Evolutionary conservation across 2,329 filamentous ascomycete species (phyloP), one percentile per base, ranked within the genome.

Genomic region (Elsinoe fawcettii): DNA sequence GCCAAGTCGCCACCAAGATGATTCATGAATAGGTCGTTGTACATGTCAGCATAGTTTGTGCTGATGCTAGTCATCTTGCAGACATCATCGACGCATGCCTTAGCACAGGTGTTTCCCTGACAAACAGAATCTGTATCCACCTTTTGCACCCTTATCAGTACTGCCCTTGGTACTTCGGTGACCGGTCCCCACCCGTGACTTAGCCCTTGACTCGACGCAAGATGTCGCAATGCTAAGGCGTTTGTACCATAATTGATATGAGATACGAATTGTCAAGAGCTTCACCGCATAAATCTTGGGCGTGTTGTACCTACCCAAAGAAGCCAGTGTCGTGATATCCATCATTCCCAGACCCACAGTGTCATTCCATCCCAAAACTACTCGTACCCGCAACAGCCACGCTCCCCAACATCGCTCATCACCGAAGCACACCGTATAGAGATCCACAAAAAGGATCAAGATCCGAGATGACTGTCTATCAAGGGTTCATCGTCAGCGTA

Each of bases 91-190:
- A n/a, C n/a, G n/a, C n/a, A n/a, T n/a, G n/a, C n/a, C n/a, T 37
- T 12, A 12, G 34, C 14, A 37, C 34, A 12, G 34, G 34, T 7
- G 16, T 51, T 51, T 51, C 46, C 16, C 16, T 32, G 16, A 34
- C 25, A 32, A 16, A 32, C 46, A 8, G 12, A 16, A 51, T 51
- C 46, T 16, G 16, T 34, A 51, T 32, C 46, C 32, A 51, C 20
- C 46, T 32, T 51, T 18, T 34, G 22, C 14, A 51, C 46, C 46
- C 25, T 32, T 51, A 51, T 51, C 46, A 34, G n/a, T 34, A 34
- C 27, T 5, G 9, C 7, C 14, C 34, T 11, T 32, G 12, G 30
- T 51, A 22, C 25, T 51, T n/a, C 46, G 46, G 46, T 32, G 20
- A 51, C 16, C 46, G 46, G 18, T 32, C 23, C 27, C 46, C 27